phyloP scores from a whole-genome alignment of 1,284 basidiomycete genomes.

The Malassezia yamatoensis region DNA sequence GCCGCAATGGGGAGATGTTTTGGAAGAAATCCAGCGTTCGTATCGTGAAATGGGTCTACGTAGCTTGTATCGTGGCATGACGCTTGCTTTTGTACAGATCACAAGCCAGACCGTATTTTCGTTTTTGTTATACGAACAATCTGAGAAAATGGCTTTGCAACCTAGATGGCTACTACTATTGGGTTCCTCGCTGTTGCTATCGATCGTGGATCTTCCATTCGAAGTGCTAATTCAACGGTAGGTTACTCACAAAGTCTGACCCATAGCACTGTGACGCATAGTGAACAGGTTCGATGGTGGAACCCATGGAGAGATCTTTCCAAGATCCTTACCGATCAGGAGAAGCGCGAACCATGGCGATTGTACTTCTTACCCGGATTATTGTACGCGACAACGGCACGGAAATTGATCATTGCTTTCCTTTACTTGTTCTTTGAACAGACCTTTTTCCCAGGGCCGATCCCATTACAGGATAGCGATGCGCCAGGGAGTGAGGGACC shows the following conservation, averaged over 20 bases:
- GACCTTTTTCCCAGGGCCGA: background rate
- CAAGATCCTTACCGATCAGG: conserved; percentile 31
- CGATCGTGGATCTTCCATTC: conserved; percentile 30
- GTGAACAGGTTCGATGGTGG: conserved; percentile 23
- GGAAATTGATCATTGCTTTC: background rate
- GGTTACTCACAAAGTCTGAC: background rate
- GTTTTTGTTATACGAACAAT: background rate
- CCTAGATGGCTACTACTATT: background rate
- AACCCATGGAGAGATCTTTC: conserved; percentile 23
- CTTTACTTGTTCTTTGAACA: background rate
- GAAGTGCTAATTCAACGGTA: conserved; percentile 34
- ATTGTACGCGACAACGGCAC: conserved; percentile 24
- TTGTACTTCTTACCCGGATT: conserved; percentile 35
- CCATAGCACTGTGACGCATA: conserved; percentile 31
- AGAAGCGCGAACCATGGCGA: conserved; percentile 36
- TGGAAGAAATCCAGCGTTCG: background rate
- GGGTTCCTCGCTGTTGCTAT: conserved; percentile 20
- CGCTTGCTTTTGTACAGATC: conserved; percentile 7
- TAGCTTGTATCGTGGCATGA: conserved; percentile 37
- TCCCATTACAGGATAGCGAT: background rate
- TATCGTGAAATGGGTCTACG: conserved; percentile 27
- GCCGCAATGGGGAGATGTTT: background rate
- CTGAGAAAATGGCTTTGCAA: background rate
- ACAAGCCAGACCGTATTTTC: background rate
- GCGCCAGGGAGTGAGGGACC: background rate